Evolutionary conservation across 2,329 filamentous ascomycete genomes (phyloP), one percentile per base, ranked within the genome.

Genomic region (Aspergillus neoniger): DNA sequence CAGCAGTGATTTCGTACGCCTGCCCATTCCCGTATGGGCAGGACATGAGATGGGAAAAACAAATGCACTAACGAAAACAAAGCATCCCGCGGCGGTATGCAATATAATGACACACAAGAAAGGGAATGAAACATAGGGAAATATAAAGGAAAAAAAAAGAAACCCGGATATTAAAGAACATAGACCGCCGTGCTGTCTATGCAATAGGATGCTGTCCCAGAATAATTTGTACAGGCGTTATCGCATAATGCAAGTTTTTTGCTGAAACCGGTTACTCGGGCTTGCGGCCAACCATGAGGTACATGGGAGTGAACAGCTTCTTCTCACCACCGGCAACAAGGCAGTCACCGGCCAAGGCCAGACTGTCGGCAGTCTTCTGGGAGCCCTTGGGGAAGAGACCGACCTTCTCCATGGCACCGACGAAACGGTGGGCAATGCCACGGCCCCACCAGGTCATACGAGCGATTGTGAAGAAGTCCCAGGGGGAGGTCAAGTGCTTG

Each of bases 301-400:
- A 97, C 94, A 98, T 98, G 59, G 94, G 94, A 1, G 94, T 98
- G 80, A 98, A 98, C n/a, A 98, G 85, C 77, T 96, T 91, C 81
- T 93, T 84, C 76, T 87, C 86, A 38, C 88, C 94, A 78, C 94
- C 94, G 51, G 91, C 91, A 21, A 96, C 93, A 55, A 98, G 82
- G 70, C 87, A 90, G 77, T 97, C 93, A 10, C 86, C 92, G 32
- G 91, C 93, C 60, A 88, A 73, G 5, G 90, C 92, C 71, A 98
- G 80, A 72, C 90, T 92, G 79, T 97, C 90, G 10, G 92, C 93
- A n/a, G 92, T 96, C 87, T 96, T 96, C 81, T 92, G 91, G 51
- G 92, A 96, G 52, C 94, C 94, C 56, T 80, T 82, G 38, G 94
- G 94, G 17, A 92, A 91, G 39, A 97, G 71, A 50, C 87, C 84